Base-by-base conservation (phyloP, 73 alveolate species). In the Stentor roeselii region DNA sequence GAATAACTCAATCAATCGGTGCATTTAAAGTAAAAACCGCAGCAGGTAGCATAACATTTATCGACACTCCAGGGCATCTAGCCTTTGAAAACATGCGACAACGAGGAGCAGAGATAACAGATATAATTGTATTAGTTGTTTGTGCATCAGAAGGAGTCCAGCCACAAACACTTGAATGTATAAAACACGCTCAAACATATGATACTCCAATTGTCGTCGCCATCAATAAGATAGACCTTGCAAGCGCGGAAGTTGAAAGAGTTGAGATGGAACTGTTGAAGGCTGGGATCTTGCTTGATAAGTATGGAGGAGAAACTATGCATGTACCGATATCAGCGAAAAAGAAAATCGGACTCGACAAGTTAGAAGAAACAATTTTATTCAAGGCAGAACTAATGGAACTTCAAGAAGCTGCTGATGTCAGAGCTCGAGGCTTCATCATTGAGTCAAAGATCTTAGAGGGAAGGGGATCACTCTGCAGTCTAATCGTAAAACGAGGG, bases 51-150 rank as follows among this genome's bases (percentile, higher is more conserved):
- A 67, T 95, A 3, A 96, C 99, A 14, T 95, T 95, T 78, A 96
- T 96, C 42, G 99, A 96, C 78, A 96, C 99, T 37, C 99, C 99
- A 34, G 99, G 99, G 39, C 99, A 96, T 61, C 96, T 92, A 82
- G 99, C 98, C 30, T 96, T 96, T 60, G 78, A 94, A 21, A 92
- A 91, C 59, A 89, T 96, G 98, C 75, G 98, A 82, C 92, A 84
- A 1, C 88, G 99, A 86, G 99, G 99, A 58, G 95, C 98, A 61
- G 92, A 96, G 74, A 93, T 93, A 27, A 96, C 99, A 0, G 99
- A 96, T 82, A 85, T 95, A 59, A 90, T 96, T 38, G 93, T 96
- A 60, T 78, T 96, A 82, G 98, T 96, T 39, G 96, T 95, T 2
- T 94, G 98, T 39, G 98, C 98, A 3, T 89, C 91, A 59, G 99